Base-by-base conservation (phyloP, 805 yeast genomes). In the Komagataella kurtzmanii region DNA sequence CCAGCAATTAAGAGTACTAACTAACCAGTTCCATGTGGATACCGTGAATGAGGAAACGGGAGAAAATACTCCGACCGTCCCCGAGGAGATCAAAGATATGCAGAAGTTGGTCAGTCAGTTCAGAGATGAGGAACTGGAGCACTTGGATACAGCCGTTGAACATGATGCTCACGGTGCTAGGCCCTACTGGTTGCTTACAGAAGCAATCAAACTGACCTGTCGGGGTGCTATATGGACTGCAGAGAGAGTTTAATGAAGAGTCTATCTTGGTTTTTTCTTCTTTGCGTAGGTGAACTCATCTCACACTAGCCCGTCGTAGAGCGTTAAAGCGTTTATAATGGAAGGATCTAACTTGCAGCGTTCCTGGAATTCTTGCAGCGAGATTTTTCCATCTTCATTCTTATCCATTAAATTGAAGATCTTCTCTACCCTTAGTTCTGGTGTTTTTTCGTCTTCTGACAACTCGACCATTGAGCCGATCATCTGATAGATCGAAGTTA, bases 121-220 rank as follows among this genome's bases (percentile, higher is more conserved):
- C 64, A 76, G 99, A 63, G 98, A 91, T 63, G 96, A 91, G 50
- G 99, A 91, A 66, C 73, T 91, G 54, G 98, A 91, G 67, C 99
- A 93, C 70, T 74, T 93, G 58, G 88, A 93, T 58, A 91, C 96
- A 0, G 99, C 99, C 0, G 79, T 93, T 18, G 85, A 86, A 58
- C 76, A 93, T 61, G 98, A 91, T 64, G 90, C 98, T 0, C 87
- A 89, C 57, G 80, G 81, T 59, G 99, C 99, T 2, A 85, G 88
- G 49, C 98, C 98, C 1, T 93, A 93, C 67, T 77, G 85, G 75
- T 64, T 91, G 40, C 72, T 93, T 49, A 91, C 97, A 0, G 98
- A 91, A 64, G 79, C 83, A 5, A 89, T 93, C 57, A 91, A 90
- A 64, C 63, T 74, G 49, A 80, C 90, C 1, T 90, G 97, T 63